Evolutionary conservation across 2,329 filamentous ascomycete genomes (phyloP).

Genomic region (Nigrospora oryzae): DNA sequence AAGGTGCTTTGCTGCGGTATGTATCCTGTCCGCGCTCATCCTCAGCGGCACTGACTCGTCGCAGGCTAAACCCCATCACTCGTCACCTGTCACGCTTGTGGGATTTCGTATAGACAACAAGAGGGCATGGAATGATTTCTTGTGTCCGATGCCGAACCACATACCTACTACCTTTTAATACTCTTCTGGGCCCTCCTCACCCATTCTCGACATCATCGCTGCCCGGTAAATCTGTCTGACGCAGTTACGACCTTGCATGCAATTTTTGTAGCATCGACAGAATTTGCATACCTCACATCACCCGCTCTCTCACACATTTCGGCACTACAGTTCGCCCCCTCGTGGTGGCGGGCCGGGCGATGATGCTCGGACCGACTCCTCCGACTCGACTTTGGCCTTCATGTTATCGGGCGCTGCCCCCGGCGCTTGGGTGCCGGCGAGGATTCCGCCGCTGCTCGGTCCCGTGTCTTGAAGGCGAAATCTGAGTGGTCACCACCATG

Average conservation of each 20-base stretch:
- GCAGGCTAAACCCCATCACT: background rate
- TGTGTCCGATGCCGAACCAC: background rate
- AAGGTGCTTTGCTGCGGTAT: constrained; percentile 87
- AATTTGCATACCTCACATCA: background rate
- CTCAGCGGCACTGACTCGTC: no score
- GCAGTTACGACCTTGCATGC: constrained; percentile 3
- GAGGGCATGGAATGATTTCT: constrained; percentile 14
- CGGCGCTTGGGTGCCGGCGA: no score
- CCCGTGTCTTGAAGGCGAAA: no score
- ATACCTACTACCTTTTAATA: constrained; percentile 15
- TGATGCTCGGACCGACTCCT: no score
- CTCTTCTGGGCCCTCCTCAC: constrained; percentile 7
- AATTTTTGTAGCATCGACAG: constrained; percentile 1
- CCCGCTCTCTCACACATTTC: background rate
- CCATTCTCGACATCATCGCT: constrained; percentile 5
- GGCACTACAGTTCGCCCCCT: background rate
- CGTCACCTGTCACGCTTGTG: constrained; percentile 14
- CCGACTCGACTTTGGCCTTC: no score
- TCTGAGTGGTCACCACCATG: no score
- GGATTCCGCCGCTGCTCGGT: no score
- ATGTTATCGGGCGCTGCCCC: no score
- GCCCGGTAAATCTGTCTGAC: constrained; percentile 2
- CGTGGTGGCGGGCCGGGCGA: no score
- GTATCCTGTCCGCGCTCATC: constrained; percentile 8
- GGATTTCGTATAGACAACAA: constrained; percentile 19